A percentile compares a stretch with the other conserved stretches of the same genome.
These are phyloP conservation scores for Nakazawaea sp. DNA, from an alignment of 805 yeast genomes.

Conservation along the genomic window DNA sequence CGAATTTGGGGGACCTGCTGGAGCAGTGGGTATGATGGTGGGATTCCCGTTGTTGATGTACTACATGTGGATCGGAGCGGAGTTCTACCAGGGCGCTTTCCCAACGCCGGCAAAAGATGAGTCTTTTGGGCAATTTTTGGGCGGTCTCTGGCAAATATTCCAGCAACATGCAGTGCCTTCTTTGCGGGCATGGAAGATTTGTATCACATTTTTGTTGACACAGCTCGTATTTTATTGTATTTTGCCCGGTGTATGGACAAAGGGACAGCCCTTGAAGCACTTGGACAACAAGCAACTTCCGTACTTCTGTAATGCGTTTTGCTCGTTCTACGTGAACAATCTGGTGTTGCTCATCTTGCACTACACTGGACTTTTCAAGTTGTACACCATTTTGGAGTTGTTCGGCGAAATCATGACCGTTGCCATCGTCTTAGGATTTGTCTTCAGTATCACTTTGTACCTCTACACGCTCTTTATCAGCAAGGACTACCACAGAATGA, in stretches of 20 bases:
- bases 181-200: slow-evolving; percentile 57
- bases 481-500: slow-evolving; percentile 81
- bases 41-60: slow-evolving; percentile 94
- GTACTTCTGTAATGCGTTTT: slow-evolving; percentile 89
- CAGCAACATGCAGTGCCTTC: slow-evolving; percentile 53
- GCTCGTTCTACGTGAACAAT: slow-evolving; percentile 69
- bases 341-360: slow-evolving; percentile 57
- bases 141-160: slow-evolving; percentile 37
- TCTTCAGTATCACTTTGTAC: slow-evolving; percentile 64
- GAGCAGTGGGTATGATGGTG: slow-evolving; percentile 84
- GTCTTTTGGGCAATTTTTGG: slow-evolving; percentile 42
- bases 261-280: slow-evolving; percentile 89
- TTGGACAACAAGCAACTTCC: slow-evolving; percentile 75
- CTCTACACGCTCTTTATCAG: slow-evolving; percentile 56
- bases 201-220: slow-evolving; percentile 57
- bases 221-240: slow-evolving; percentile 75
- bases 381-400: slow-evolving; percentile 69
- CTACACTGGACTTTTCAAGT: slow-evolving; percentile 63
- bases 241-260: slow-evolving; percentile 90
- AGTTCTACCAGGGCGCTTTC: slow-evolving; percentile 66
- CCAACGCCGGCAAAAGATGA: slow-evolving; percentile 62
- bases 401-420: slow-evolving; percentile 92
- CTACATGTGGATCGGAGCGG: slow-evolving; percentile 92
- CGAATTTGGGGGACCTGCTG: slow-evolving; percentile 92
- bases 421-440: slow-evolving; percentile 75